Evolutionary conservation across 257 asterid species (phyloP).

Genomic region (Pogostemon cablin): DNA sequence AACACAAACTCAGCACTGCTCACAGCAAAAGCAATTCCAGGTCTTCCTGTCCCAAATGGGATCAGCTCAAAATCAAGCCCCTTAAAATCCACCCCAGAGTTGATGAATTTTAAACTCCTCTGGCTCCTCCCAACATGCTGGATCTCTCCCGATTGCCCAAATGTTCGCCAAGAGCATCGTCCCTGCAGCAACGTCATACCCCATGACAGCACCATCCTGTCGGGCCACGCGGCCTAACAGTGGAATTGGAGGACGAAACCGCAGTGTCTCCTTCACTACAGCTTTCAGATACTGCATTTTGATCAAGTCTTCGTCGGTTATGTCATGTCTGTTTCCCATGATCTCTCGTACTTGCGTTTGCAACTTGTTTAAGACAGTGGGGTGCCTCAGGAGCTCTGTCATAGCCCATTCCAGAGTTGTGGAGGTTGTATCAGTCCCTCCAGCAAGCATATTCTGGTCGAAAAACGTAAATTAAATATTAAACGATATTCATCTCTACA

Average conservation of each 20-base stretch:
- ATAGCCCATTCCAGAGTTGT: constrained; percentile 50
- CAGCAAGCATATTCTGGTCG: constrained; percentile 43
- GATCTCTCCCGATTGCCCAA: constrained; percentile 53
- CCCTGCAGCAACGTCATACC: constrained; percentile 41
- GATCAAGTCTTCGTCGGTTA: constrained; percentile 44
- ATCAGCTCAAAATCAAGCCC: constrained; percentile 32
- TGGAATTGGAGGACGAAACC: constrained; percentile 48
- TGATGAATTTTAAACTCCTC: constrained; percentile 42
- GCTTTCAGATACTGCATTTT: constrained; percentile 55
- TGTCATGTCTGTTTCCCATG: constrained; percentile 19
- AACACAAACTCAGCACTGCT: constrained; percentile 24
- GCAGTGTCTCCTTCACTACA: constrained; percentile 48
- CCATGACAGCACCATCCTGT: constrained; percentile 37
- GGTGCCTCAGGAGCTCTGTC: constrained; percentile 54
- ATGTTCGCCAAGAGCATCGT: constrained; percentile 40
- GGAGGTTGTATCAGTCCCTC: constrained; percentile 55
- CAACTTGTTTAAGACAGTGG: constrained; percentile 34
- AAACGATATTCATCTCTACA: no score
- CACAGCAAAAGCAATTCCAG: constrained; percentile 33
- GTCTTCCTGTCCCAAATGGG: constrained; percentile 47
- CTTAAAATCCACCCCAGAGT: constrained; percentile 30
- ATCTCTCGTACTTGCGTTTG: constrained; percentile 41
- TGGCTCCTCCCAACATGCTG: constrained; percentile 37
- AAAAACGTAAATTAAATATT: neutral
- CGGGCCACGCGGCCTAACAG: constrained; percentile 40